Conservation (phyloP, 805 yeast species). For the Debaryomyces maramus region DNA sequence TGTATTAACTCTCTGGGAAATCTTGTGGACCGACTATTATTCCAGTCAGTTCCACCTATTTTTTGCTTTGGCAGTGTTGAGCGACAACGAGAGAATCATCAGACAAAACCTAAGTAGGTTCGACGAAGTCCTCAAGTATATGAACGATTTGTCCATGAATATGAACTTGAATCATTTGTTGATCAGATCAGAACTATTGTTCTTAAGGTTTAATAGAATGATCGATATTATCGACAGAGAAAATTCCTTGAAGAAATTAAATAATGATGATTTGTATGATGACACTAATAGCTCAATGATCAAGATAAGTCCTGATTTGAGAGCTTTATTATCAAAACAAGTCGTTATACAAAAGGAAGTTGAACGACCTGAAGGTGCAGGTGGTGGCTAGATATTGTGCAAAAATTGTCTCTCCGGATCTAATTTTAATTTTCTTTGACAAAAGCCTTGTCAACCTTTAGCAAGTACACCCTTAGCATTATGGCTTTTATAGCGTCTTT, state of each 20-base stretch:
- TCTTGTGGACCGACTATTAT: constrained; percentile 83
- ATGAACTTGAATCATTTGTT: constrained; percentile 74
- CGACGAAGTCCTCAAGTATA: constrained; percentile 89
- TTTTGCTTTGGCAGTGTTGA: constrained; percentile 84
- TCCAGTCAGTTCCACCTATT: constrained; percentile 87
- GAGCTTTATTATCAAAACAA: constrained; percentile 59
- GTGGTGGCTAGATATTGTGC: constrained; percentile 36
- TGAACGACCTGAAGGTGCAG: constrained; percentile 43
- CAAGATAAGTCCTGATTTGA: constrained; percentile 53
- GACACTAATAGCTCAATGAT: constrained; percentile 13
- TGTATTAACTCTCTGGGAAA: constrained; percentile 85
- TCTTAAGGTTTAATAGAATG: constrained; percentile 76
- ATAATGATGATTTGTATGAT: constrained; percentile 18
- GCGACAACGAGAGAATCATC: constrained; percentile 79
- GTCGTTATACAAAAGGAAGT: constrained; percentile 65
- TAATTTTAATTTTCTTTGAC: too few species aligned
- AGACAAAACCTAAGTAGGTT: constrained; percentile 71
- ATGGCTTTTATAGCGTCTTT: too few species aligned
- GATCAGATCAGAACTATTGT: constrained; percentile 81
- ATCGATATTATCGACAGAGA: constrained; percentile 73
- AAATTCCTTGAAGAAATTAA: constrained; percentile 19
- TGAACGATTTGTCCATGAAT: constrained; percentile 83
- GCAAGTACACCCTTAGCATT: too few species aligned
- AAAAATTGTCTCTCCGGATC: too few species aligned
- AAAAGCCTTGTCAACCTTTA: too few species aligned